phyloP scores from a whole-genome alignment of 257 asterid species.

The Solanum pimpinellifolium region DNA sequence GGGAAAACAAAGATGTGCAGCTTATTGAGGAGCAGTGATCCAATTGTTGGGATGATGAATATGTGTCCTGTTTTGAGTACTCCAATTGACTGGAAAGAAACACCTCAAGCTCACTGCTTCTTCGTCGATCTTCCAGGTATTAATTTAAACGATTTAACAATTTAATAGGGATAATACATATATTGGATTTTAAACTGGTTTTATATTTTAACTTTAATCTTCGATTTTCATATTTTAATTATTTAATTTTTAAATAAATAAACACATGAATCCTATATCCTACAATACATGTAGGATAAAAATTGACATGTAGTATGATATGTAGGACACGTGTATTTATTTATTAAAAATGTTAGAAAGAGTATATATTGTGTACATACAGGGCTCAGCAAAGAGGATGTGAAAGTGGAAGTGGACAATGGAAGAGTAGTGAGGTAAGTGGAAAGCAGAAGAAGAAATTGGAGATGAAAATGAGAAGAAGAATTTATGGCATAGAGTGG shows the following conservation, averaged over 20 bases:
- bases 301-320: no score
- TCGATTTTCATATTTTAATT: accelerated
- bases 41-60: conserved; percentile 5
- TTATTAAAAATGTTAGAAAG: not conserved
- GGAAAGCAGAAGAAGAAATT: not conserved
- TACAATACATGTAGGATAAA: no score
- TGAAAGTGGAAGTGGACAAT: not conserved
- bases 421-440: not conserved
- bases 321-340: no score
- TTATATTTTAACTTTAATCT: no score
- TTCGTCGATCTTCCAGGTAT: conserved; percentile 4
- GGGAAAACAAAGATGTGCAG: not conserved
- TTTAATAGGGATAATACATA: accelerated
- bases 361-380: not conserved
- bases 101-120: not conserved
- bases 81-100: conserved; percentile 12
- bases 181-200: accelerated
- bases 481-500: not conserved
- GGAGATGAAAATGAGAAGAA: not conserved
- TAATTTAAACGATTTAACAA: not conserved
- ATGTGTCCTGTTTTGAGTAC: conserved; percentile 16
- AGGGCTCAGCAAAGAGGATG: conserved; percentile 3
- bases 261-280: no score
- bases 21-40: not conserved
- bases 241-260: no score